phyloP scores from a whole-genome alignment of 1,139 yeast species.

The Debaryomycetaceae sp. region DNA sequence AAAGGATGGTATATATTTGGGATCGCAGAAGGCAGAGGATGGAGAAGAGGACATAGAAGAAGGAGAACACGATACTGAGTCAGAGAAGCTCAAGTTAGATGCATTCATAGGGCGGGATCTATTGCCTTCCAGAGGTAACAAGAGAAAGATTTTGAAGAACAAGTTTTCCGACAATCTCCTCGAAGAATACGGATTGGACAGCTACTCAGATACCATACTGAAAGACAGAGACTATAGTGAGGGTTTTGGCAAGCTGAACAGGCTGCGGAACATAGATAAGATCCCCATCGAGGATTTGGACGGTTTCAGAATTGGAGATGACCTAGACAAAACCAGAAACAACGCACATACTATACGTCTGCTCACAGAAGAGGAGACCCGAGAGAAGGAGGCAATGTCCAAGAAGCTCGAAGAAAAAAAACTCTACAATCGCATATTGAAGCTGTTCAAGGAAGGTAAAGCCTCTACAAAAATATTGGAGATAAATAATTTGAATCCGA shows the following conservation, averaged over 20 bases:
- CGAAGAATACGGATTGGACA: slow-evolving; percentile 39
- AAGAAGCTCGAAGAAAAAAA: slow-evolving; percentile 23
- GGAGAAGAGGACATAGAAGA: slow-evolving; percentile 1
- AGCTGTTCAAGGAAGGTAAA: slow-evolving; percentile 15
- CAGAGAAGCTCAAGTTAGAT: slow-evolving; percentile 15
- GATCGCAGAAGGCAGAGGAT: slow-evolving; percentile 8
- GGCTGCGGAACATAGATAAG: slow-evolving; percentile 19
- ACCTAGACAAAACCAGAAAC: background rate
- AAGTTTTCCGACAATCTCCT: slow-evolving; percentile 33
- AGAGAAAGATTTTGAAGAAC: slow-evolving; percentile 28
- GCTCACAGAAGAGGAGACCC: slow-evolving; percentile 21
- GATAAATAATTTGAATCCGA: slow-evolving; percentile 29
- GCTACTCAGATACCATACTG: slow-evolving; percentile 25
- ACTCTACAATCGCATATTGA: slow-evolving; percentile 28
- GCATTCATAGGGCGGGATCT: slow-evolving; percentile 26
- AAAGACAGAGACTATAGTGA: slow-evolving; percentile 28
- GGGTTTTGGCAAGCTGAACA: slow-evolving; percentile 16
- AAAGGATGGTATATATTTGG: slow-evolving; percentile 38
- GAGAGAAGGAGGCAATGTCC: slow-evolving; percentile 21
- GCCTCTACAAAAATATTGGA: slow-evolving; percentile 13
- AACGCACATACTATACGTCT: background rate
- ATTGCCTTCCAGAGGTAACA: slow-evolving; percentile 16
- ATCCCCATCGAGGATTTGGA: slow-evolving; percentile 27
- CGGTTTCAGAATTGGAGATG: slow-evolving; percentile 35
- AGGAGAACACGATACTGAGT: slow-evolving; percentile 7